A percentile compares a stretch with the other conserved stretches of the same genome.
phyloP scores from a whole-genome alignment of 2,329 filamentous ascomycete genomes.

The Ophiostoma quercus region DNA sequence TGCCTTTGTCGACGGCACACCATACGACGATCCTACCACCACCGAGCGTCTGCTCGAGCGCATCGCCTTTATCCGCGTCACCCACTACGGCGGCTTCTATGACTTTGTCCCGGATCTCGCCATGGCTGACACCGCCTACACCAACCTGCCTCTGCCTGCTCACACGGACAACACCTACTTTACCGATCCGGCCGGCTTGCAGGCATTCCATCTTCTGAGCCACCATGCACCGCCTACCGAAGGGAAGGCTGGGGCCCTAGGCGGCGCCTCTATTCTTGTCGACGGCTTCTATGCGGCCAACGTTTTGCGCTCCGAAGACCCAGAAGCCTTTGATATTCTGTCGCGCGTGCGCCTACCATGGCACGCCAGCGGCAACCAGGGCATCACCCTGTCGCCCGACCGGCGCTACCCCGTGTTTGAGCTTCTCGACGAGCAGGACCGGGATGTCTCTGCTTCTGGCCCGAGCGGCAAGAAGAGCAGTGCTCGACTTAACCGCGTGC shows the following conservation, averaged over 20 bases:
- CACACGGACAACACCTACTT: slow-evolving; percentile 98
- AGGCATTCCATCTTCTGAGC: slow-evolving; percentile 87
- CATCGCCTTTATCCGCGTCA: slow-evolving; percentile 81
- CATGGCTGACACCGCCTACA: slow-evolving; percentile 87
- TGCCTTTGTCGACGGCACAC: slow-evolving; percentile 67
- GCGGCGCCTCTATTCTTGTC: slow-evolving; percentile 75
- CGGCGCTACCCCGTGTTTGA: slow-evolving; percentile 67
- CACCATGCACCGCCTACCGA: slow-evolving; percentile 52
- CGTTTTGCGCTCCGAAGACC: slow-evolving; percentile 51
- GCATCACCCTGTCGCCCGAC: slow-evolving; percentile 72
- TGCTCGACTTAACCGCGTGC: slow-evolving; percentile 51
- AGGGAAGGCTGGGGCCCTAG: slow-evolving; percentile 36
- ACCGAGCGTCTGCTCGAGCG: slow-evolving; percentile 71
- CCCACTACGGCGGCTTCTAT: slow-evolving; percentile 76
- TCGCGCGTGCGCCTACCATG: slow-evolving; percentile 56
- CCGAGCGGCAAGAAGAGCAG: not conserved
- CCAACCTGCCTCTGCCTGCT: slow-evolving; percentile 70
- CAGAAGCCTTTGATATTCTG: slow-evolving; percentile 54
- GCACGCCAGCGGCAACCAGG: slow-evolving; percentile 86
- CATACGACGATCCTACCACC: slow-evolving; percentile 57
- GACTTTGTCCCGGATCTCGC: slow-evolving; percentile 88
- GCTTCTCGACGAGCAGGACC: slow-evolving; percentile 39
- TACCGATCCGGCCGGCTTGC: slow-evolving; percentile 81
- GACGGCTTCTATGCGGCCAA: slow-evolving; percentile 75
- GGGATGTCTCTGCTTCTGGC: slow-evolving; percentile 14